Base-by-base conservation (phyloP, 1,284 basidiomycete species). In the Somion occarium region DNA sequence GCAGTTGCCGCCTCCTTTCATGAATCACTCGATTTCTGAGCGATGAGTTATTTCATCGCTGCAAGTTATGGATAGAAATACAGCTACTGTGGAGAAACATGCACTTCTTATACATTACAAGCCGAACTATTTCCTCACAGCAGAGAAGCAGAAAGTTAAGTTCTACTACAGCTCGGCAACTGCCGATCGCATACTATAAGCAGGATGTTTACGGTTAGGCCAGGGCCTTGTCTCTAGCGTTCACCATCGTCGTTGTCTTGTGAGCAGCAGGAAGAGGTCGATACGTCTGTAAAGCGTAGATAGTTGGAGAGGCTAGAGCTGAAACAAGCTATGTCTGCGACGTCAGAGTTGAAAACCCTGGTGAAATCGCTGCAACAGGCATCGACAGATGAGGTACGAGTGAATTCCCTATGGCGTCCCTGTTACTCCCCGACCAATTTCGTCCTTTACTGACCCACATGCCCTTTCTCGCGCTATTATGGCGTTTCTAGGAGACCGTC, bases 291-390 rank as follows among this genome's bases (percentile, higher is more conserved):
- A 46, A 18, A 34, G 24, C 44, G 44, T 46, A 46, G 44, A 46
- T 46, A 27, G 44, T 22, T 13, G 24, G 9, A 7, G 25, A 23
- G 44, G n/a, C 23, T 15, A 15, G 24, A 26, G 22, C 19, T 18
- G 49, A 66, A 39, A 4, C n/a, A 18, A 20, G n/a, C 38, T 5
- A 9, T 66, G 65, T 64, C 64, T 9, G 56, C 54, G 38, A 69
- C 69, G 34, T 71, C 71, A 64, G 87, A 91, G 71, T 75, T 91
- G 71, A 90, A 82, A 76, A 82, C 81, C 68, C 80, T 88, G 69
- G 86, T 87, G 51, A 90, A 88, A 75, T 78, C 83, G 69, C 74
- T 91, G 58, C 85, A 88, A 70, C 76, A 69, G 63, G 73, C 82
- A 56, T 71, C 78, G 55, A 73, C 71, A 44, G 75, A 78, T 52